Conservation (phyloP, 2,329 filamentous ascomycete genomes). For the Aspergillus sp. region DNA sequence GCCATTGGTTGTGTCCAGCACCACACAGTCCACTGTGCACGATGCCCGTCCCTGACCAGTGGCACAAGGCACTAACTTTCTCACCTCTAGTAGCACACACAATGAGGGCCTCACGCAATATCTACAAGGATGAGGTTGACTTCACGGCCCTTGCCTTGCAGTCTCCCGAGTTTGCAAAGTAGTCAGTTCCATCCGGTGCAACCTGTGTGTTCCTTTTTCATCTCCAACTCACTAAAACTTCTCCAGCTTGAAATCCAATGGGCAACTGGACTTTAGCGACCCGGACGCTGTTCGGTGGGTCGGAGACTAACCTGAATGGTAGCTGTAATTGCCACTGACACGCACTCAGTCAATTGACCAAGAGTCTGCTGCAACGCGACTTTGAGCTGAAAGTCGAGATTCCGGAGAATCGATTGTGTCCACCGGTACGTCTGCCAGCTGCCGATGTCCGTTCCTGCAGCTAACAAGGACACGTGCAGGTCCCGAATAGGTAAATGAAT, state of each 20-base stretch:
- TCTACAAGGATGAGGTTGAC: conserved; percentile 62
- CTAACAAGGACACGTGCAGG: conserved; percentile 29
- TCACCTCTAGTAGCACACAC: conserved; percentile 10
- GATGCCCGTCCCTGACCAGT: background rate
- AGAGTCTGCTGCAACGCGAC: conserved; percentile 71
- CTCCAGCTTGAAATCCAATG: conserved; percentile 53
- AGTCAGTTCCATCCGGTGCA: conserved; percentile 43
- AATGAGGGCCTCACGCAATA: conserved; percentile 43
- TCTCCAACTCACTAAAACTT: conserved; percentile 4
- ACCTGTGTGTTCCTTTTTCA: conserved; percentile 41
- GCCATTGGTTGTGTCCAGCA: background rate
- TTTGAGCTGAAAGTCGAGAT: conserved; percentile 72
- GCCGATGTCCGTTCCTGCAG: background rate
- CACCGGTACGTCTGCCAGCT: conserved; percentile 61
- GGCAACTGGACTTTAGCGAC: conserved; percentile 77
- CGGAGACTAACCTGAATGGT: background rate
- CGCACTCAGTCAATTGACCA: conserved; percentile 64
- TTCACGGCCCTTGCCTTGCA: conserved; percentile 62
- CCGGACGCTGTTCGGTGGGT: conserved; percentile 70
- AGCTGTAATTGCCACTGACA: conserved; percentile 19
- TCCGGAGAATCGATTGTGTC: conserved; percentile 78
- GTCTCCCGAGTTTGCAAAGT: conserved; percentile 61
- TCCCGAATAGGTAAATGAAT: conserved; percentile 47
- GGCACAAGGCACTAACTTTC: conserved; percentile 1
- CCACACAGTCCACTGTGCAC: background rate